Evolutionary conservation across 2,329 filamentous ascomycete genomes (phyloP).

Genomic region (Ascochyta fabae): DNA sequence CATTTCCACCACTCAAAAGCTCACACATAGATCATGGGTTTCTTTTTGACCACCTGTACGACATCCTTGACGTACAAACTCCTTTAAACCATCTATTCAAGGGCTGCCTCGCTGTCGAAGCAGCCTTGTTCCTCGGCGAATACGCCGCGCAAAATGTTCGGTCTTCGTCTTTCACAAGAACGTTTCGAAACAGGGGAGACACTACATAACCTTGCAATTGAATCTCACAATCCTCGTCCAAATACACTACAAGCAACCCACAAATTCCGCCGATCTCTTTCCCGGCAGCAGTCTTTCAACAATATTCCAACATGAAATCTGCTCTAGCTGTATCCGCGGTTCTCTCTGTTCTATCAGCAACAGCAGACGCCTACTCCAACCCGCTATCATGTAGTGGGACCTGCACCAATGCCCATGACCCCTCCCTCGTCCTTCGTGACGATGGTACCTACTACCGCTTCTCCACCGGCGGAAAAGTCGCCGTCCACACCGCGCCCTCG

Average conservation of each 20-base stretch:
- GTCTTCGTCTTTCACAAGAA: not conserved
- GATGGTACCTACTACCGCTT: constrained; percentile 61
- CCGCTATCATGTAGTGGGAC: constrained; percentile 47
- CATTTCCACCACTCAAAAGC: constrained; percentile 13
- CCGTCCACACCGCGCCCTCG: constrained; percentile 53
- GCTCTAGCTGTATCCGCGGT: constrained; percentile 5
- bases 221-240: not conserved
- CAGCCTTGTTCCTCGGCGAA: constrained; percentile 4
- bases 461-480: constrained; percentile 57
- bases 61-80: not conserved
- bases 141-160: not conserved
- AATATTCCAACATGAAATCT: not conserved
- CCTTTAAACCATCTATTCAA: not conserved
- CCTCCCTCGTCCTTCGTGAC: constrained; percentile 53
- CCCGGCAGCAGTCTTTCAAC: not conserved
- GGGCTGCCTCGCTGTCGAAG: not conserved
- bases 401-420: constrained; percentile 56
- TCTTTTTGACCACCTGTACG: constrained; percentile 2
- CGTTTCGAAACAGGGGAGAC: not conserved
- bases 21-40: not conserved
- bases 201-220: not conserved
- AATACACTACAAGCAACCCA: not conserved
- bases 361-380: constrained; percentile 41
- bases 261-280: not conserved
- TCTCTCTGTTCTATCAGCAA: constrained; percentile 2